Evolutionary conservation across 2,329 filamentous ascomycete genomes (phyloP), one percentile per base, ranked within the genome.

Genomic region (Fusarium odoratissimum): DNA sequence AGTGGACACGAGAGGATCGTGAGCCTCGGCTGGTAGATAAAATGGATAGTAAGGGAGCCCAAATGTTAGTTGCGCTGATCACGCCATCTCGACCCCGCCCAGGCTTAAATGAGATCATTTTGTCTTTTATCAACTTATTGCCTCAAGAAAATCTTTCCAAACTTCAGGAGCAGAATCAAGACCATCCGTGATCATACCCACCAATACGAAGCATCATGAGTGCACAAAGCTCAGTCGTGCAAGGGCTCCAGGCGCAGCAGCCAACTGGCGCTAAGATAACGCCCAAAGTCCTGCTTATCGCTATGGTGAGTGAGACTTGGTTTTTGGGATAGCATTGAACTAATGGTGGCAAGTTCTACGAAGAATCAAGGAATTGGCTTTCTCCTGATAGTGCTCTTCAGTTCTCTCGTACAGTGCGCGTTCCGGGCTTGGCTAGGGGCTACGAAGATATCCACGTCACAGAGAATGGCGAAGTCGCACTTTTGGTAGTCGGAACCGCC

Each of bases 81-180:
- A 69, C 69, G 69, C 69, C 69, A 71, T 46, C n/a, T 41, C 23
- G 31, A 69, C 69, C 69, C 69, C 69, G 48, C 69, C 46, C 58
- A 23, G 19, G 28, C n/a, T 37, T 6, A 31, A 21, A 42, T 46
- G 33, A 60, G 55, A 48, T 46, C 49, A 69, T 52, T 64, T 58
- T 49, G n/a, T 28, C 37, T 5, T 25, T 9, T 4, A 19, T 19
- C 30, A 56, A 40, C 19, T 62, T 57, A 64, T 69, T 64, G 8
- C 58, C 58, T 69, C 58, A 42, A 57, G 25, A 16, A 19, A 28
- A 3, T 5, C 19, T 30, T n/a, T n/a, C 10, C 13, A 45, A 25
- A 6, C 11, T 10, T 16, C 5, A 19, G 8, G 10, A 21, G 21
- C 4, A 30, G 13, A 3, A 3, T 1, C 6, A 14, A 14, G 21